Percentiles rank a stretch among this genome's conserved stretches.
Evolutionary conservation across 192 early-diverging fungal species (phyloP).

Genomic region (Jimgerdemannia flammicorona): DNA sequence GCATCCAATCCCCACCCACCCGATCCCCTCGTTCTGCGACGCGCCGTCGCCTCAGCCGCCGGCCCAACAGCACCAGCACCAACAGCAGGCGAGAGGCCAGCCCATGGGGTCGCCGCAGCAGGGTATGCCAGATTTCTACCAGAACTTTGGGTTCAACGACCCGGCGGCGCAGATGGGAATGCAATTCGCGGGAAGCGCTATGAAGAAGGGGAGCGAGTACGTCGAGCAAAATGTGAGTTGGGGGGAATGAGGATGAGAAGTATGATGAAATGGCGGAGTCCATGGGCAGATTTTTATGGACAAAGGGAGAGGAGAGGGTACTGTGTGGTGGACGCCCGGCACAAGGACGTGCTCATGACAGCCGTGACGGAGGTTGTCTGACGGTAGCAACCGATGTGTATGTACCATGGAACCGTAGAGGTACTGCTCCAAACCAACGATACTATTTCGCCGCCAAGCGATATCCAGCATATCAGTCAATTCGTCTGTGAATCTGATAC

Average conservation of each 20-base stretch:
- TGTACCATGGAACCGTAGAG: no score
- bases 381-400: no score
- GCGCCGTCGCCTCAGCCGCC: conserved; percentile 41
- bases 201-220: conserved; percentile 79
- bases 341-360: not conserved
- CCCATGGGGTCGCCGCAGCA: no score
- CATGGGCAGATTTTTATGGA: not conserved
- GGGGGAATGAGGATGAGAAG: not conserved
- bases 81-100: conserved; percentile 10
- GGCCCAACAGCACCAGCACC: conserved; percentile 23
- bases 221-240: conserved; percentile 84
- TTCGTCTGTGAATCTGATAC: not conserved
- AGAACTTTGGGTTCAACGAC: conserved; percentile 55
- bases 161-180: conserved; percentile 89
- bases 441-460: not conserved
- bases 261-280: not conserved
- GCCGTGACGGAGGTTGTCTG: no score
- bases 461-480: not conserved
- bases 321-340: conserved; percentile 11
- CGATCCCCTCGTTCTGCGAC: conserved; percentile 46
- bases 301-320: not conserved
- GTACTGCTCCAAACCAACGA: not conserved
- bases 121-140: conserved; percentile 28
- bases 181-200: conserved; percentile 85
- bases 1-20: conserved; percentile 58